Evolutionary conservation across 305 asterid species (phyloP), one percentile per base, ranked within the genome.

Genomic region (Petunia hybrid): DNA sequence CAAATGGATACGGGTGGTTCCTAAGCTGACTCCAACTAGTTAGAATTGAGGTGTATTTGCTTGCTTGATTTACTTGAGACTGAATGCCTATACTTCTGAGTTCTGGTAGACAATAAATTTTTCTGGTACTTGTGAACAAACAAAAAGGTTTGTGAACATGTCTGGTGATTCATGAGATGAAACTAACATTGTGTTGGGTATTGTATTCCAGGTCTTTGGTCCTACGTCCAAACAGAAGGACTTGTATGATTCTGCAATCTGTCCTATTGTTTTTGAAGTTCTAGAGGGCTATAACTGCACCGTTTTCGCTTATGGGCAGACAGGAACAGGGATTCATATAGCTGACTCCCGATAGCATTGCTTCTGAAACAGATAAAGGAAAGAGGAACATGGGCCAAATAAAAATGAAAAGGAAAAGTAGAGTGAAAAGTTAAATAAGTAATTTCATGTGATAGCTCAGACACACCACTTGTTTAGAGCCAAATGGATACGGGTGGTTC

Each of bases 171-270:
- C 43, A 46, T 51, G 64, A 36, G 53, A 8, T 80, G 78, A 57
- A 36, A 46, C 80, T 51, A n/a, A n/a, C n/a, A n/a, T n/a, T n/a
- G n/a, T n/a, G n/a, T n/a, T n/a, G n/a, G n/a, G n/a, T n/a, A n/a
- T n/a, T n/a, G n/a, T n/a, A n/a, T n/a, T n/a, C n/a, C n/a, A 93
- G 99, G 98, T 93, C 41, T 95, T 95, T 80, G 98, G 99, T 85
- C 97, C 98, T 38, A 55, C 89, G n/a, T 95, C 98, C 82, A 90
- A 87, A 87, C 99, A 95, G 81, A 93, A 91, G 90, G 99, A 95
- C 83, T 85, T 95, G 82, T 95, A 90, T 78, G 91, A 95, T 80
- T 95, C 90, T 76, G 92, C 97, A 16, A 94, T 95, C 61, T 89
- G 93, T 78, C 99, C 99, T 1, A 89, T 89, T n/a, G n/a, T n/a